A percentile compares a stretch with the other conserved stretches of the same genome.
Evolutionary conservation across 345 rosid genomes (phyloP).

Genomic region (Geranium brycei): DNA sequence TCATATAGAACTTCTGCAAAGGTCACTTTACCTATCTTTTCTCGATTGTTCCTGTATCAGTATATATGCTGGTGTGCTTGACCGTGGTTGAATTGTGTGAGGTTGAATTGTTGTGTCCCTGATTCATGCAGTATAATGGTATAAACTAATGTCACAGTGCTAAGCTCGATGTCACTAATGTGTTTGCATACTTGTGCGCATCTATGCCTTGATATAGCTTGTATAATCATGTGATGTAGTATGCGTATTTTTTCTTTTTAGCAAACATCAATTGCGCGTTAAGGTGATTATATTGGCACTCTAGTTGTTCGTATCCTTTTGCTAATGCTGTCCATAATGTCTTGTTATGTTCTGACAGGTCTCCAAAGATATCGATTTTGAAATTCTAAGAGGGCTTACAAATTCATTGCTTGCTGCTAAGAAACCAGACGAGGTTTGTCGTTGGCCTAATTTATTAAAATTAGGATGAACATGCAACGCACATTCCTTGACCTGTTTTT

Average conservation of each 20-base stretch:
- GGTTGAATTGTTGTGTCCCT: neutral
- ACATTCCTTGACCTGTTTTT: neutral
- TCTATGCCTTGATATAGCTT: too few species aligned
- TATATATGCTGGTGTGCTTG: neutral
- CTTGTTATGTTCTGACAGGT: conserved; percentile 27
- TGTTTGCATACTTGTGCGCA: neutral
- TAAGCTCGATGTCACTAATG: neutral
- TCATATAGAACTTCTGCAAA: conserved; percentile 52
- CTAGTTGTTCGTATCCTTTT: neutral
- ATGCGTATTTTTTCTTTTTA: neutral
- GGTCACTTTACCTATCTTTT: conserved; percentile 22
- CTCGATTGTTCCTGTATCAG: neutral
- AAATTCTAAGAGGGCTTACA: conserved; percentile 67
- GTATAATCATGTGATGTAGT: neutral
- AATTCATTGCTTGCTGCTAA: conserved; percentile 85
- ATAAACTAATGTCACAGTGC: neutral
- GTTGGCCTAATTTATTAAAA: conserved; percentile 1
- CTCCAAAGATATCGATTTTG: conserved; percentile 50
- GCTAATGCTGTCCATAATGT: conserved; percentile 1
- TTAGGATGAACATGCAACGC: conserved; percentile 1
- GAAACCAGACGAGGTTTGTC: conserved; percentile 71
- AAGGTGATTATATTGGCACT: neutral
- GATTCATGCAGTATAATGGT: neutral
- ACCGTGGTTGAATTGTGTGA: neutral
- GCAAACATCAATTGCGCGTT: neutral